phyloP scores from a whole-genome alignment of 2,329 filamentous ascomycete species.

The Curvularia lunata region DNA sequence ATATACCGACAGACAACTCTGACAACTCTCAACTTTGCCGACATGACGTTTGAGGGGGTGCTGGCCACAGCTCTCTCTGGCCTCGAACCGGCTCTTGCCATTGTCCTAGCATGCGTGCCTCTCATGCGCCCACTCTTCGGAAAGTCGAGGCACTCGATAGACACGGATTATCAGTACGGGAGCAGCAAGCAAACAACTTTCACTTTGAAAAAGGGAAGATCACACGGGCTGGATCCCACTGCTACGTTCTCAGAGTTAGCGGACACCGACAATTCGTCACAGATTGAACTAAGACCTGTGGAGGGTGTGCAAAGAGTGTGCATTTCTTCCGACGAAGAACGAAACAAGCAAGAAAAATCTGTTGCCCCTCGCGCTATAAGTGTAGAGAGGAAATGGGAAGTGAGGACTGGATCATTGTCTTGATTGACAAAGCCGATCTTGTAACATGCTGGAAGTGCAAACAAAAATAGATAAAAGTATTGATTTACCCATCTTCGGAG shows the following conservation, averaged over 20 bases:
- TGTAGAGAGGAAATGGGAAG: slow-evolving; percentile 2
- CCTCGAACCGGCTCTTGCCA: slow-evolving; percentile 31
- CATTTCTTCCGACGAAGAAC: neutral
- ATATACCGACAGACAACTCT: slow-evolving; percentile 31
- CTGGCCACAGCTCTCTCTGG: slow-evolving; percentile 30
- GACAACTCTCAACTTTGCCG: slow-evolving; percentile 17
- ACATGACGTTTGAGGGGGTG: slow-evolving; percentile 28
- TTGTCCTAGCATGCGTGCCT: slow-evolving; percentile 29
- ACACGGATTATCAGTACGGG: slow-evolving; percentile 2
- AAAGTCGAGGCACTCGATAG: neutral
- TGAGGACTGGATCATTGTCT: neutral
- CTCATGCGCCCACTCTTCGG: slow-evolving; percentile 25
- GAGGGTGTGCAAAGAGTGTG: neutral
- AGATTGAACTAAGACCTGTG: slow-evolving; percentile 6
- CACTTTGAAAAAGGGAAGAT: slow-evolving; percentile 11
- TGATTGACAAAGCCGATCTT: no score
- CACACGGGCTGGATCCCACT: neutral
- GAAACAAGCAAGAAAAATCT: neutral
- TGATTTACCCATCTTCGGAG: neutral
- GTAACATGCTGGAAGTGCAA: no score
- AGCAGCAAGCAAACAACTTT: slow-evolving; percentile 4
- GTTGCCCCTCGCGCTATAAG: neutral
- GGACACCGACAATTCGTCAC: slow-evolving; percentile 6
- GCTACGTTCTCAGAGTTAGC: slow-evolving; percentile 7
- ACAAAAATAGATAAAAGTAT: neutral